Base-by-base conservation (phyloP, 2,329 filamentous ascomycete species). In the Diaporthe caulivora region DNA sequence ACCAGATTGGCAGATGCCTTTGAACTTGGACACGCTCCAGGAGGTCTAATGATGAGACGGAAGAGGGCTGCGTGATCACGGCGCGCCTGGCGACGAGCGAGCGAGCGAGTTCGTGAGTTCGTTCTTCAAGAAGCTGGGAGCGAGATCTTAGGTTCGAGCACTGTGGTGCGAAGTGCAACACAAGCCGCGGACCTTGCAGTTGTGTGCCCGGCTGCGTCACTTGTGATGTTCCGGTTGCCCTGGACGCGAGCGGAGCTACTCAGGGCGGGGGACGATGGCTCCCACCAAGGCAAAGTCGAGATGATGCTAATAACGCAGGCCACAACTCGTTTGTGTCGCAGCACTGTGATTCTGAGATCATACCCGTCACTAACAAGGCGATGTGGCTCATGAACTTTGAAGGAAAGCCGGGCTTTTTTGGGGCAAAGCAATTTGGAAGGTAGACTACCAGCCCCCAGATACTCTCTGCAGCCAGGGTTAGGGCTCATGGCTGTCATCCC, bases 1-100 rank as follows among this genome's bases (percentile, higher is more conserved):
- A 70, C 70, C 70, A 37, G 73, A 47, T 54, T 67, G 65, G 49
- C 37, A 57, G 53, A 51, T 51, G 65, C 51, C 71, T 67, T 9
- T 7, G 15, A 5, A 26, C 34, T 26, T 40, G 70, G 40, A 40
- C 37, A 47, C n/a, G 7, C 49, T 24, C 55, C 29, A 11, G 29
- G 47, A 53, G 62, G 40, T 26, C 17, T 26, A 9, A 37, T 47
- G 42, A 11, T 49, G 40, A 51, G 70, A 47, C 44, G 26, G n/a
- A 57, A 21, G n/a, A 31, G 34, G 11, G 18, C 3, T 13, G 44
- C 26, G 69, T 44, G 5, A 29, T 51, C 10, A 18, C 26, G 54
- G 40, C 13, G 44, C 17, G 21, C 21, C 42, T 24, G 40, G 9
- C 44, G 42, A 40, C 51, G 44, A 51, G 29, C n/a, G 15, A 31